phyloP scores from a whole-genome alignment of 768 basidiomycete genomes.

The Psilocybe cubensis region DNA sequence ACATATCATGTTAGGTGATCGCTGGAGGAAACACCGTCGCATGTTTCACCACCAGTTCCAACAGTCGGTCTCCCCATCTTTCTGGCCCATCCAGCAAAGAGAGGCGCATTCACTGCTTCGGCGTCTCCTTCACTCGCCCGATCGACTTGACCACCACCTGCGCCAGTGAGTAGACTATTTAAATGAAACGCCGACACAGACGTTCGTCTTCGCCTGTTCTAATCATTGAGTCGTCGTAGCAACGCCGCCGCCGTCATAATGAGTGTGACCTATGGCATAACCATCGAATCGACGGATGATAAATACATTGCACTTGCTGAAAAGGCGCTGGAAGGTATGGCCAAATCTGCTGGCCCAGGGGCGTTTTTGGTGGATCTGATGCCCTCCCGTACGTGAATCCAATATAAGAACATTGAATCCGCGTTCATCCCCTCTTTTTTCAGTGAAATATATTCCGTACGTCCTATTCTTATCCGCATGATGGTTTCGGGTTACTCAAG shows the following conservation, averaged over 20 bases:
- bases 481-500: not conserved
- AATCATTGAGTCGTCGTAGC: slow-evolving; percentile 25
- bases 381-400: slow-evolving; percentile 23
- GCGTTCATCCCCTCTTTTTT: slow-evolving; percentile 27
- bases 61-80: slow-evolving; percentile 39
- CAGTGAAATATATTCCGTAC: slow-evolving; percentile 53
- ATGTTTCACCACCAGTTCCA: slow-evolving; percentile 58
- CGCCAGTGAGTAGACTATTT: slow-evolving; percentile 42
- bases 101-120: slow-evolving; percentile 50
- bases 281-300: slow-evolving; percentile 44
- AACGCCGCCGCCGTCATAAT: slow-evolving; percentile 57
- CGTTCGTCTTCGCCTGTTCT: not conserved
- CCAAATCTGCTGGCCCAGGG: slow-evolving; percentile 52
- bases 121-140: slow-evolving; percentile 43
- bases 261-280: slow-evolving; percentile 55
- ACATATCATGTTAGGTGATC: slow-evolving; percentile 39
- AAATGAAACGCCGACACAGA: not conserved
- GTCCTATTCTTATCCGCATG: slow-evolving; percentile 13
- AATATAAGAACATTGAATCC: slow-evolving; percentile 32
- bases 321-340: slow-evolving; percentile 53
- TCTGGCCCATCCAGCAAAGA: slow-evolving; percentile 49
- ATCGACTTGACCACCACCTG: slow-evolving; percentile 50
- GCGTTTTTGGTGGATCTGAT: slow-evolving; percentile 49
- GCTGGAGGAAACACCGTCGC: slow-evolving; percentile 55
- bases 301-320: slow-evolving; percentile 56